phyloP scores from a whole-genome alignment of 2,329 filamentous ascomycete genomes.

The Aspergillus phoenicis region DNA sequence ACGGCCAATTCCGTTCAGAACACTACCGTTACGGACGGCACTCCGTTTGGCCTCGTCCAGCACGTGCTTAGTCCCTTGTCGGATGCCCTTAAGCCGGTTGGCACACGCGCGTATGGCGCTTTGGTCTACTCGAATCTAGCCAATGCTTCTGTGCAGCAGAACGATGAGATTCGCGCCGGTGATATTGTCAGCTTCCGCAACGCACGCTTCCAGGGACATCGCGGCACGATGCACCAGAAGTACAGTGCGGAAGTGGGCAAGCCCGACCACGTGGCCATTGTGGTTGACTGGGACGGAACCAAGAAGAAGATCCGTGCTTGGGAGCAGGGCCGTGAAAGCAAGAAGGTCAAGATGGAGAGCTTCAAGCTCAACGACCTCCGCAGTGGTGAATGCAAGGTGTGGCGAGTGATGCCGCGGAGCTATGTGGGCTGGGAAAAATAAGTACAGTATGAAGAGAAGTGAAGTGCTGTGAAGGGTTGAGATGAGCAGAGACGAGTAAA shows the following conservation, averaged over 20 bases:
- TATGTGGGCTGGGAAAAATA: conserved; percentile 83
- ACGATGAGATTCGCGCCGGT: conserved; percentile 89
- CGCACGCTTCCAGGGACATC: conserved; percentile 91
- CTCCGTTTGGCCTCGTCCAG: conserved; percentile 73
- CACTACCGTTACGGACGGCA: conserved; percentile 79
- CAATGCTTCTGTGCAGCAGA: conserved; percentile 86
- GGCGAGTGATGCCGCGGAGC: conserved; percentile 87
- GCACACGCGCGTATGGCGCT: conserved; percentile 86
- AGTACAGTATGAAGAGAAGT: neutral
- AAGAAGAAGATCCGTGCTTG: conserved; percentile 96
- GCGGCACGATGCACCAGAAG: conserved; percentile 92
- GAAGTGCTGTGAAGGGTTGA: conserved; percentile 9
- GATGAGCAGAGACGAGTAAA: conserved; percentile 22
- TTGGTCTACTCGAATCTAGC: conserved; percentile 93
- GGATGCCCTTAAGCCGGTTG: conserved; percentile 77
- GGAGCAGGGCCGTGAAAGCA: conserved; percentile 92
- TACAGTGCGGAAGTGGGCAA: conserved; percentile 88
- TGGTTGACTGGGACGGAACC: conserved; percentile 96
- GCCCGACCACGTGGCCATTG: conserved; percentile 83
- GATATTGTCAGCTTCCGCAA: conserved; percentile 94
- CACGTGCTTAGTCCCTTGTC: conserved; percentile 75
- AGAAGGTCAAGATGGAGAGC: conserved; percentile 91
- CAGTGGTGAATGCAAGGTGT: conserved; percentile 94
- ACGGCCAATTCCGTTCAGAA: conserved; percentile 73
- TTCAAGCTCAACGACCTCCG: conserved; percentile 90